Conservation (phyloP, 208 protist genomes). For the Trypanosoma boissoni region DNA sequence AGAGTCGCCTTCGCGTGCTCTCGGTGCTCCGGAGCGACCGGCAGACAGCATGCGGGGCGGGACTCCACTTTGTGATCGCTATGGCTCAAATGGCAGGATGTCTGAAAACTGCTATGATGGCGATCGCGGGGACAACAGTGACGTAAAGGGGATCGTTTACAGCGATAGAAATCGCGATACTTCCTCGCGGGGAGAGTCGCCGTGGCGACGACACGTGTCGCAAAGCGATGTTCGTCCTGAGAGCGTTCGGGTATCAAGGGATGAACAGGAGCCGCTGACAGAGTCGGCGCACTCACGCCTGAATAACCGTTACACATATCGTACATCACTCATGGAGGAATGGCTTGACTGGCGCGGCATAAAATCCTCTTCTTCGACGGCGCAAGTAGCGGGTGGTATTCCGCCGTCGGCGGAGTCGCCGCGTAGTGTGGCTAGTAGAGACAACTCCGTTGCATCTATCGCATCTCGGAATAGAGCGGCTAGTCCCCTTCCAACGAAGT, state of each 20-base stretch:
- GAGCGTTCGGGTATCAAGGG: background rate
- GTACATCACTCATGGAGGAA: conserved; percentile 62
- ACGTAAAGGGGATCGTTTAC: background rate
- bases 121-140: background rate
- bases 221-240: too few relatives aligned
- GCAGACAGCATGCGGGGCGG: background rate
- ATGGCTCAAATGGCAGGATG: background rate
- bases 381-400: conserved; percentile 4
- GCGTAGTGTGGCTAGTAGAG: conserved; percentile 40
- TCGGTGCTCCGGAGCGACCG: background rate
- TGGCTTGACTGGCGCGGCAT: conserved; percentile 62
- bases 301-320: conserved; percentile 23
- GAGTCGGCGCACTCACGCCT: conserved; percentile 40
- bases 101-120: too few relatives aligned
- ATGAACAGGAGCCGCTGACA: conserved; percentile 34
- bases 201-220: background rate
- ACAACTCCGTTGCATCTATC: conserved; percentile 62
- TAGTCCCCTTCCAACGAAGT: conserved; percentile 71
- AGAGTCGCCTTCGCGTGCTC: background rate
- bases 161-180: background rate
- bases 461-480: conserved; percentile 42
- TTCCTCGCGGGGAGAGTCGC: background rate
- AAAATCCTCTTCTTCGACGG: background rate
- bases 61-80: background rate
- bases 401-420: conserved; percentile 18